These are phyloP conservation scores for Casaregolazyma suthepensis DNA, from an alignment of 1,139 yeast species.

Conservation along the genomic window DNA sequence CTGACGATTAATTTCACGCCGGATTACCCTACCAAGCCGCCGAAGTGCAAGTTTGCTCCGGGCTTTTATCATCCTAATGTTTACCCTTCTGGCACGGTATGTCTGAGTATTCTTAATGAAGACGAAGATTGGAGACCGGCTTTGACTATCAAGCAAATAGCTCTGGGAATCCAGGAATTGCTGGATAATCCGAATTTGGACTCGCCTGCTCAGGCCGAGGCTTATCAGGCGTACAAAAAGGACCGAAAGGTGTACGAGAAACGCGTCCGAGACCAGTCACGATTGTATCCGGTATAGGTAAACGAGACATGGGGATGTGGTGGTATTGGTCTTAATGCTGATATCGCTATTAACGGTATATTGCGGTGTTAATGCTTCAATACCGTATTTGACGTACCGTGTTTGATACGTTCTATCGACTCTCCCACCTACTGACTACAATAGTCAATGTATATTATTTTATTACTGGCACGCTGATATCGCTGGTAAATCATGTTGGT, in stretches of 20 bases:
- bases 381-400: too few relatives aligned
- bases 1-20: slow-evolving; percentile 74
- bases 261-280: slow-evolving; percentile 77
- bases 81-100: slow-evolving; percentile 93
- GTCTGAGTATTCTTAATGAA: slow-evolving; percentile 87
- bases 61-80: slow-evolving; percentile 95
- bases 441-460: not conserved
- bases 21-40: slow-evolving; percentile 96
- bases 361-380: too few relatives aligned
- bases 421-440: not conserved
- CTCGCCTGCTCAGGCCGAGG: slow-evolving; percentile 97
- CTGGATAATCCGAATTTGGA: slow-evolving; percentile 86
- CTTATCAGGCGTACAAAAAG: slow-evolving; percentile 67
- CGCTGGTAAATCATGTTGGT: not conserved
- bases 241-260: slow-evolving; percentile 65
- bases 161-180: slow-evolving; percentile 87
- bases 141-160: slow-evolving; percentile 82
- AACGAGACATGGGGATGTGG: too few relatives aligned
- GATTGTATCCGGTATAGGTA: slow-evolving; percentile 45
- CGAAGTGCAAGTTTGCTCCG: slow-evolving; percentile 80
- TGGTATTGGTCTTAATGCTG: not conserved
- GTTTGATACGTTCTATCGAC: too few relatives aligned
- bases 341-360: not conserved
- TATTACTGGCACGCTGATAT: not conserved
- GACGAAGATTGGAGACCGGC: slow-evolving; percentile 99